Conservation (phyloP, 352 stramenopile genomes). For the Phytopythium cucurbitacearum region DNA sequence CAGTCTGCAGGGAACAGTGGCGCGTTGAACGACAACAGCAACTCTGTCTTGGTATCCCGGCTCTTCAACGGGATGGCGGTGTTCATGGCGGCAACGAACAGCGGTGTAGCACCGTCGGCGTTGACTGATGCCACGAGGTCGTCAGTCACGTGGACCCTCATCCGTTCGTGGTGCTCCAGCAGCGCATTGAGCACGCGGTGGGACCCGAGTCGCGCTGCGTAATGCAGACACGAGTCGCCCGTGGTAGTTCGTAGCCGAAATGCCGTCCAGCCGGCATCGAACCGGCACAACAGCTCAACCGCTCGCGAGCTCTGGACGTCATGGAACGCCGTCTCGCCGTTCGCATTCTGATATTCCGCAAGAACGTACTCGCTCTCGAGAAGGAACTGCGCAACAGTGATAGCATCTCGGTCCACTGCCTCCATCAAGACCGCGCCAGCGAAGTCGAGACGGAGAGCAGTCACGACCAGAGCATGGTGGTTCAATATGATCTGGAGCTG, state of each 20-base stretch:
- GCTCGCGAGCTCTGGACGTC: constrained; percentile 4
- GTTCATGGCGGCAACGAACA: not conserved
- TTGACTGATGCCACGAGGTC: not conserved
- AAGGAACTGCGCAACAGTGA: constrained; percentile 19
- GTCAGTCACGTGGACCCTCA: too few relatives aligned
- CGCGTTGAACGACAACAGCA: not conserved
- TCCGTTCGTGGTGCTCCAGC: too few relatives aligned
- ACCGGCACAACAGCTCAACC: not conserved
- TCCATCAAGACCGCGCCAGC: constrained; percentile 17
- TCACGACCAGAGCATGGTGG: not conserved
- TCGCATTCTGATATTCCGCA: constrained; percentile 22
- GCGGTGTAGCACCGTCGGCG: not conserved
- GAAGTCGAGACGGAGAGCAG: constrained; percentile 6
- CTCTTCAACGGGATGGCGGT: not conserved
- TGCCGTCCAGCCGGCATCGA: constrained; percentile 9
- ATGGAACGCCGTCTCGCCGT: constrained; percentile 23
- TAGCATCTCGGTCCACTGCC: constrained; percentile 15
- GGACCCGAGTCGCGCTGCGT: constrained; percentile 19
- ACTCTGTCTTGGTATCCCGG: not conserved
- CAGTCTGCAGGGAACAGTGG: not conserved
- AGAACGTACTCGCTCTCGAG: constrained; percentile 18
- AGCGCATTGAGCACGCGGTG: not conserved
- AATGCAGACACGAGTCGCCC: constrained; percentile 22
- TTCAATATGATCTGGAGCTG: not conserved
- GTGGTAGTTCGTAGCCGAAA: constrained; percentile 17